Percentiles rank a stretch among this genome's conserved stretches.
These are phyloP conservation scores for Eucalyptus guilfoylei DNA, from an alignment of 345 rosid genomes.

Conservation along the genomic window DNA sequence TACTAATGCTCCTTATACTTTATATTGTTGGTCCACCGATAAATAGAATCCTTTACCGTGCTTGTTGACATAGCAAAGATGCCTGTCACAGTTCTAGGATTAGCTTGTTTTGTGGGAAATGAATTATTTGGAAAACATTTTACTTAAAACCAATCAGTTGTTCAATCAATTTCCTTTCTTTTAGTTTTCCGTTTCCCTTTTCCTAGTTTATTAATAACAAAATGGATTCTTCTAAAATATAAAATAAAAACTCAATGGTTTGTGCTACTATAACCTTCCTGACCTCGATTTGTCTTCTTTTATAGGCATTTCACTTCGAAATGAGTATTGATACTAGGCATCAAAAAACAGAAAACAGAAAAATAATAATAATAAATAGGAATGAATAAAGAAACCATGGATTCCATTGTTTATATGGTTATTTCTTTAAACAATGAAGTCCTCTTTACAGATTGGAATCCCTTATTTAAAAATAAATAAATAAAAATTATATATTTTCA, in stretches of 20 bases:
- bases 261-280: neutral
- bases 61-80: neutral
- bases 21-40: neutral
- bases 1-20: neutral
- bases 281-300: neutral
- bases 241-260: no score
- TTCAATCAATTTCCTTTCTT: no score
- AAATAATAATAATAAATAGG: no score
- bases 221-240: neutral
- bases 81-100: neutral
- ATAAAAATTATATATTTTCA: no score
- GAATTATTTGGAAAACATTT: neutral
- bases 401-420: no score
- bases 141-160: rapidly evolving
- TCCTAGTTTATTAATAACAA: neutral
- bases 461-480: rapidly evolving
- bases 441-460: rapidly evolving
- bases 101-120: neutral
- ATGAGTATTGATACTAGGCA: neutral
- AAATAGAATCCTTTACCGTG: neutral
- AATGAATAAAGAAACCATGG: no score
- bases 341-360: no score
- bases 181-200: no score
- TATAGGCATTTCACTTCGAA: neutral
- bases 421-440: neutral